These are phyloP conservation scores for Rhodotorula sp. DNA, from an alignment of 1,284 basidiomycete species.

Conservation along the genomic window DNA sequence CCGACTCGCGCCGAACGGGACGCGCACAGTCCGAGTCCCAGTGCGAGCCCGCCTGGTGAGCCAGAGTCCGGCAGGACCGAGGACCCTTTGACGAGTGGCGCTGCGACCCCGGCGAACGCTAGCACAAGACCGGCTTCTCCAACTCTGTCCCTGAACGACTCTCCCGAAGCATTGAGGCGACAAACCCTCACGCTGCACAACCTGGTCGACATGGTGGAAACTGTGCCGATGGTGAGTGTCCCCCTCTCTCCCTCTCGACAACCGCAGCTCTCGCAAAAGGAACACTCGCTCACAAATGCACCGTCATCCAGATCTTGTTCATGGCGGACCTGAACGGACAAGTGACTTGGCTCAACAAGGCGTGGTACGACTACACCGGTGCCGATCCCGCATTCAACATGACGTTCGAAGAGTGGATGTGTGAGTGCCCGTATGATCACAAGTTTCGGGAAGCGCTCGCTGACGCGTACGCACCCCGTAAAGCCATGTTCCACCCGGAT, in stretches of 20 bases:
- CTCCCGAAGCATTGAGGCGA: not conserved
- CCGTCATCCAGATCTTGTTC: constrained; percentile 10
- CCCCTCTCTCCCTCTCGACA: not conserved
- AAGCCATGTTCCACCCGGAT: constrained; percentile 20
- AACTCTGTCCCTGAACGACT: not conserved
- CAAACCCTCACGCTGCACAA: not conserved
- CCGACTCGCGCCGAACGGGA: not conserved
- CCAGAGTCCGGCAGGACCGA: too few relatives aligned
- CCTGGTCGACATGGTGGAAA: constrained; percentile 13
- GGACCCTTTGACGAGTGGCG: too few relatives aligned
- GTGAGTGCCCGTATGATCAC: not conserved
- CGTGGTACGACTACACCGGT: constrained; percentile 23
- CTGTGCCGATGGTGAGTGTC: constrained; percentile 2
- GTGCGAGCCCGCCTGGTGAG: too few relatives aligned
- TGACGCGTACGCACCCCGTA: not conserved
- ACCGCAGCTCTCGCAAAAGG: too few relatives aligned
- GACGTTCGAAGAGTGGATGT: constrained; percentile 11
- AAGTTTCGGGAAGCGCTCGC: not conserved
- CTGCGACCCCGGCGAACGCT: too few relatives aligned
- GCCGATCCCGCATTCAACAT: not conserved
- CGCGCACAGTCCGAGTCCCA: too few relatives aligned
- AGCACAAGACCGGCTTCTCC: not conserved
- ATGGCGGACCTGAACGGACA: constrained; percentile 14
- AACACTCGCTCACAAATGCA: too few relatives aligned
- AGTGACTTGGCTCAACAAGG: constrained; percentile 20